Percentiles rank a stretch among this genome's conserved stretches.
These are phyloP conservation scores for Cryoendolithus antarcticus DNA, from an alignment of 2,329 filamentous ascomycete species.

Conservation along the genomic window DNA sequence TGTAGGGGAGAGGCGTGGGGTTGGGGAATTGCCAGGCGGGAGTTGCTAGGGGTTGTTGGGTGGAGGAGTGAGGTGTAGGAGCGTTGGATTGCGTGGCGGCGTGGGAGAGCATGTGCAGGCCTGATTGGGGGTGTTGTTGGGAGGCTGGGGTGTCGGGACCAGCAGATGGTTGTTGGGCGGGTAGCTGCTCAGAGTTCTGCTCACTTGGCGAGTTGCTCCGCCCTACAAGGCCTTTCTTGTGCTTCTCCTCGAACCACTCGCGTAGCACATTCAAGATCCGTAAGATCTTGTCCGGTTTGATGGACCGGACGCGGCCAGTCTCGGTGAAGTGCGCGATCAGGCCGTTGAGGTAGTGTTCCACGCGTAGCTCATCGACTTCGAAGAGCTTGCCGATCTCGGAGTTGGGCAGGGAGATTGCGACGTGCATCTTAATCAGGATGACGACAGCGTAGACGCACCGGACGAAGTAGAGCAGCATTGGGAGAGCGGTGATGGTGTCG, in stretches of 20 bases:
- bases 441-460: conserved; percentile 45
- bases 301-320: conserved; percentile 1
- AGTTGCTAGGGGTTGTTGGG: not conserved
- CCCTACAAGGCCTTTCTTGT: conserved; percentile 19
- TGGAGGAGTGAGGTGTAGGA: not conserved
- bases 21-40: not conserved
- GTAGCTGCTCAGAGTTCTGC: conserved; percentile 3
- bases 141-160: too few species aligned
- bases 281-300: conserved; percentile 27
- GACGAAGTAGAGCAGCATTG: conserved; percentile 36
- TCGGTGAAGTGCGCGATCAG: conserved; percentile 21
- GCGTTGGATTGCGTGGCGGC: conserved; percentile 11
- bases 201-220: conserved; percentile 6
- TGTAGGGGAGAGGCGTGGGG: not conserved
- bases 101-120: conserved; percentile 15
- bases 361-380: conserved; percentile 33
- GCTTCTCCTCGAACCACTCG: conserved; percentile 30
- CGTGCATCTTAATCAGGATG: conserved; percentile 48
- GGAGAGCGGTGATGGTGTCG: conserved; percentile 30
- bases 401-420: conserved; percentile 37
- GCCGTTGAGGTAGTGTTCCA: conserved; percentile 35
- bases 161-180: conserved; percentile 1
- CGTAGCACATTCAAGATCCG: conserved; percentile 33
- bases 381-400: conserved; percentile 38
- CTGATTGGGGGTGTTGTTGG: conserved; percentile 5